Base-by-base conservation (phyloP, 345 rosid genomes). In the Pugionium dolabratum region DNA sequence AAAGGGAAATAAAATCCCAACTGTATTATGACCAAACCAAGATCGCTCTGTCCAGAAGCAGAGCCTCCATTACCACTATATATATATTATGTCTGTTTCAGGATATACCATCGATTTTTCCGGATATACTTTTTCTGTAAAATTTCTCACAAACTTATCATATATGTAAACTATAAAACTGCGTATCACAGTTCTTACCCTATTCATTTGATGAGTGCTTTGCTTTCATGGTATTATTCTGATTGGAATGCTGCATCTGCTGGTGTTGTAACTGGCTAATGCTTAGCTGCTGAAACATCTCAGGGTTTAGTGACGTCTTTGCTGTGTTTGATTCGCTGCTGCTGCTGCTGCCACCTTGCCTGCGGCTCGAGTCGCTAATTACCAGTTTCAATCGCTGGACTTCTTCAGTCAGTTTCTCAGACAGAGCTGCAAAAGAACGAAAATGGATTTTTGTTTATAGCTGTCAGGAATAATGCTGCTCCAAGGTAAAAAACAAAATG, bases 341-440 rank as follows among this genome's bases (percentile, higher is more conserved):
- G 52, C 57, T 41, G 27, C 52, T 8, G 44, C 10, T 36, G 40
- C 40, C 49, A 27, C 61, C 29, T 57, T 57, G 64, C 69, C 60
- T 52, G 68, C 59, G 72, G 76, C 58, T 82, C 71, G 47, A 77
- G 64, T 79, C 82, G 4, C 80, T 68, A 3, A 59, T 71, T 4
- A 69, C 41, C 5, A 62, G 25, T 55, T 75, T 79, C 74, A 84
- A 49, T 29, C 83, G 80, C 51, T 69, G 83, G 32, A 79, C 79
- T 69, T 84, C 86, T 10, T 65, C 75, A 26, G 51, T 67, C 57
- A 82, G 66, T 47, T 80, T 75, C 48, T 84, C 86, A 31, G 80
- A 77, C 59, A 82, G 56, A 59, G 85, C 89, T 82, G 81, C 69
- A 59, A 66, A 41, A 60, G 10, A 51, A 6, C 5, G 54, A 27